A percentile compares a stretch with the other conserved stretches of the same genome.
phyloP scores from a whole-genome alignment of 768 basidiomycete genomes.

The Boletus rufocinnamomeus region DNA sequence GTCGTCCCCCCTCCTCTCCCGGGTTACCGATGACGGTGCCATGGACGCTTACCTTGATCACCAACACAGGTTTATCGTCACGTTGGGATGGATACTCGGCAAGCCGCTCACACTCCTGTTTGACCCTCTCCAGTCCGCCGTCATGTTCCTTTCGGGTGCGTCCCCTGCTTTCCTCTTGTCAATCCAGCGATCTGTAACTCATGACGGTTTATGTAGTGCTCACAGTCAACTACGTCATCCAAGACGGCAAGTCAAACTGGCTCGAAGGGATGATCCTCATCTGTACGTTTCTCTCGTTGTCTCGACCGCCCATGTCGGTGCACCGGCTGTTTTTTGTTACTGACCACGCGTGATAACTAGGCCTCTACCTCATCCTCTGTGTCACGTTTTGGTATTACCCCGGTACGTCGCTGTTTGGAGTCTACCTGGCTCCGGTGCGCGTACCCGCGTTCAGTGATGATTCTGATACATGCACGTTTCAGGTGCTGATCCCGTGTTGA shows the following conservation, averaged over 20 bases:
- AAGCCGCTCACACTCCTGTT: constrained; percentile 82
- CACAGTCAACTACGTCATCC: constrained; percentile 73
- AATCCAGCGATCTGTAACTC: neutral
- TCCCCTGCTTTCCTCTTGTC: constrained; percentile 17
- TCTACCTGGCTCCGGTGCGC: neutral
- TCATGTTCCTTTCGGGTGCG: constrained; percentile 23
- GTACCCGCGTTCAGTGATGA: neutral
- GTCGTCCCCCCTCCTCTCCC: constrained; percentile 18
- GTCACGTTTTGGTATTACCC: constrained; percentile 58
- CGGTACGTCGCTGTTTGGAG: constrained; percentile 30
- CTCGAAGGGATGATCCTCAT: constrained; percentile 82
- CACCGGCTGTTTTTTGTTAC: neutral
- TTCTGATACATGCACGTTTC: constrained; percentile 9
- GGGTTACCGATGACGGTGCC: no score
- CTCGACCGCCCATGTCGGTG: no score
- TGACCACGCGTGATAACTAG: constrained; percentile 27
- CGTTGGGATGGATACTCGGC: constrained; percentile 76
- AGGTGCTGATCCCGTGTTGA: neutral
- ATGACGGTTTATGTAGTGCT: constrained; percentile 48
- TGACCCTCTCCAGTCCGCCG: constrained; percentile 77
- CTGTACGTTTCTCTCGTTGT: constrained; percentile 38
- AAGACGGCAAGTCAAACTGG: constrained; percentile 43
- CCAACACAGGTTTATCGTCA: constrained; percentile 63
- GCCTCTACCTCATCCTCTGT: constrained; percentile 59
- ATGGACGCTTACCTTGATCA: constrained; percentile 7